Percentiles rank a stretch among this genome's conserved stretches.
These are phyloP conservation scores for Akanthomyces muscarius DNA, from an alignment of 2,329 filamentous ascomycete genomes.

Conservation along the genomic window DNA sequence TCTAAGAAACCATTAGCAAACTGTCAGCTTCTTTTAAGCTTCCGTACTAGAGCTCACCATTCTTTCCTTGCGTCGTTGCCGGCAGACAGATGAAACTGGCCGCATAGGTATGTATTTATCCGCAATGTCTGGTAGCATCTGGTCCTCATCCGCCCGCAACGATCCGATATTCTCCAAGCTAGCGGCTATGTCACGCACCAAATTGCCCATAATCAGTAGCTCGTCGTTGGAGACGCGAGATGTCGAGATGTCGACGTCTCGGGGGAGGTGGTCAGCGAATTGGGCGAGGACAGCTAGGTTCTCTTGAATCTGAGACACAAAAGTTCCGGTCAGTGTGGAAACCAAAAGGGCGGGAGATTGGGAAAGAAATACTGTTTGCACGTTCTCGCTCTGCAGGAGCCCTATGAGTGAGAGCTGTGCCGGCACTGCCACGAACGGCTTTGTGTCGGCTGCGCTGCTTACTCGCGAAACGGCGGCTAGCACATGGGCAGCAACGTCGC, in stretches of 20 bases:
- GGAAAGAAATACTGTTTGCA: not conserved
- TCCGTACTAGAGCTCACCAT: not conserved
- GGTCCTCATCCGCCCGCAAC: constrained; percentile 7
- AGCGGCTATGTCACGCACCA: not conserved
- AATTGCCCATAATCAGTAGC: constrained; percentile 9
- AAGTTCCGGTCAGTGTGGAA: not conserved
- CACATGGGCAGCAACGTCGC: not conserved
- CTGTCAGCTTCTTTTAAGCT: not conserved
- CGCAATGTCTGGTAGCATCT: not conserved
- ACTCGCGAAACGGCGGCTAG: not conserved
- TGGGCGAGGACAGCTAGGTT: constrained; percentile 4
- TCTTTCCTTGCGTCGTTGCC: constrained; percentile 3
- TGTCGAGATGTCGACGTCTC: not conserved
- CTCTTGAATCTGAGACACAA: not conserved
- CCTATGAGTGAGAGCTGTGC: constrained; percentile 6
- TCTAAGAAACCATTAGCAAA: not conserved
- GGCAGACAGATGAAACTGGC: not conserved
- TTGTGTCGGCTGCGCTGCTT: not conserved
- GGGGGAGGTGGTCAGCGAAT: constrained; percentile 11
- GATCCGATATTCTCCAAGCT: constrained; percentile 14
- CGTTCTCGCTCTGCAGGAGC: constrained; percentile 12
- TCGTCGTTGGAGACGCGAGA: not conserved
- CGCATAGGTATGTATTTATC: constrained; percentile 1
- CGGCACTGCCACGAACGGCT: not conserved
- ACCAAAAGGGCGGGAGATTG: too few species aligned